Evolutionary conservation across 2,329 filamentous ascomycete species (phyloP), one percentile per base, ranked within the genome.

Genomic region (Ceratocystis ficicola): DNA sequence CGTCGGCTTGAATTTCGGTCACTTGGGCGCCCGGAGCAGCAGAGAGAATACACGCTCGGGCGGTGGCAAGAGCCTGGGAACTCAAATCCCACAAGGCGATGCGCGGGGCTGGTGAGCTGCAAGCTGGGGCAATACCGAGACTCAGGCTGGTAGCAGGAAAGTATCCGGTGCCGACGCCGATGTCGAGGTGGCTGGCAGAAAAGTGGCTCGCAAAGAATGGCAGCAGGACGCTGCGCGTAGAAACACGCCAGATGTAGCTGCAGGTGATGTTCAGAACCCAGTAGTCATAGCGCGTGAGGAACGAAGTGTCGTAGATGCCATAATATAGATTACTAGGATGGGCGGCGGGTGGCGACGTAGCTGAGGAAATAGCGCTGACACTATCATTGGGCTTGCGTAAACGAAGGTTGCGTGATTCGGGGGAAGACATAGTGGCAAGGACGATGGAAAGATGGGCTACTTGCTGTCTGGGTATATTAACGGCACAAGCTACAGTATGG

Each of bases 121-220:
- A 15, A 1, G 12, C 28, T 32, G 55, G 28, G 8, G 28, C 28
- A 50, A 61, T 52, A 69, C 67, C 55, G 36, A 69, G 68, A 1
- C 66, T 68, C 28, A 75, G 69, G 4, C 72, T 71, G 10, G 66
- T 68, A 30, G 73, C 70, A 0, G 74, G 75, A 62, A 75, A 76
- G 68, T 73, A 77, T 10, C 75, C 76, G 2, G 74, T 74, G 1
- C 73, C 76, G n/a, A 77, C 75, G 62, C 76, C 76, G 28, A 75
- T 70, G 69, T 77, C 76, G 22, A 77, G 73, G 65, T 77, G 76
- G 30, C 70, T 69, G n/a, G 68, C 61, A 5, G 74, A 72, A 65
- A 77, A 73, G 68, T 74, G 70, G 41, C 72, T 70, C 60, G 67
- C 67, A 70, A 76, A 77, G 46, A 76, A 72, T 2, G 74, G 74